Percentiles rank a stretch among this genome's conserved stretches.
Conservation (phyloP, 1,139 yeast genomes). For the Protomyces lactucae-debilis region DNA sequence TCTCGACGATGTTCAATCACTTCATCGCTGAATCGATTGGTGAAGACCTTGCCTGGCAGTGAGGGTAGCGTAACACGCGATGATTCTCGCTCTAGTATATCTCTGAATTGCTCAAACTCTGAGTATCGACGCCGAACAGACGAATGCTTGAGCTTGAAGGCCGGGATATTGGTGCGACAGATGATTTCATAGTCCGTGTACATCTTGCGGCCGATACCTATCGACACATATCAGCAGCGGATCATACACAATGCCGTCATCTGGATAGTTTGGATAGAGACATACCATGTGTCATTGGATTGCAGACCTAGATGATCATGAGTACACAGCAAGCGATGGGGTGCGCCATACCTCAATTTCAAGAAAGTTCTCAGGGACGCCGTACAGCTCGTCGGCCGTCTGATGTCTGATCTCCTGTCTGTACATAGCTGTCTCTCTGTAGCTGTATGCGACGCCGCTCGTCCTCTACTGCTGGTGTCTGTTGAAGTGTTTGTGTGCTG, state of each 20-base stretch:
- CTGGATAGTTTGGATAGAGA: neutral
- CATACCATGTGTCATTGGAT: constrained; percentile 72
- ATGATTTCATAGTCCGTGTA: constrained; percentile 89
- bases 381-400: constrained; percentile 76
- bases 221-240: neutral
- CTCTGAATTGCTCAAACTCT: constrained; percentile 79
- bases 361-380: constrained; percentile 89
- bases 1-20: constrained; percentile 78
- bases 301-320: constrained; percentile 44
- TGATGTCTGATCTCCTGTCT: constrained; percentile 43
- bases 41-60: constrained; percentile 77
- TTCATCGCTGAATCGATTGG: constrained; percentile 73
- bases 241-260: neutral
- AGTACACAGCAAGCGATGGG: too few relatives aligned
- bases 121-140: constrained; percentile 80
- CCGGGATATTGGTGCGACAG: constrained; percentile 66
- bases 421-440: neutral
- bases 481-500: too few relatives aligned
- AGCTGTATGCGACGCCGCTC: too few relatives aligned
- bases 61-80: constrained; percentile 77
- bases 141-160: constrained; percentile 63
- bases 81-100: constrained; percentile 67
- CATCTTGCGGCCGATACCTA: constrained; percentile 47
- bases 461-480: too few relatives aligned
- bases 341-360: constrained; percentile 64